These are phyloP conservation scores for Phanerochaete carnosa DNA, from an alignment of 768 basidiomycete genomes.

Conservation along the genomic window DNA sequence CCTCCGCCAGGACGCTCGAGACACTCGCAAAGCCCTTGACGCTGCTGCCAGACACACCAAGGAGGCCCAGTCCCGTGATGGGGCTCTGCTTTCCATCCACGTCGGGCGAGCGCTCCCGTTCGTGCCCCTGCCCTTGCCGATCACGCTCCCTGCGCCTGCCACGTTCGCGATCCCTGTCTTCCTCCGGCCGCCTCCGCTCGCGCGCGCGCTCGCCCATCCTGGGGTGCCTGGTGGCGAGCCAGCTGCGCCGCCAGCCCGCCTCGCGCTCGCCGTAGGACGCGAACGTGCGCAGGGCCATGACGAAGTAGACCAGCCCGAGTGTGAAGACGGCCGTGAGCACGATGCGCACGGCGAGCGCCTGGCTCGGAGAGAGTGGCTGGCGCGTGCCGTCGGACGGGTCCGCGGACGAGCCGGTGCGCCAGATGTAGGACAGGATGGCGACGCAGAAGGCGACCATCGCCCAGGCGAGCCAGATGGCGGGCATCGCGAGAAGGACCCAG, in stretches of 20 bases:
- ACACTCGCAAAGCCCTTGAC: constrained; percentile 9
- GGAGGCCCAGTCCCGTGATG: constrained; percentile 5
- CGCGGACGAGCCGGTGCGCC: constrained; percentile 52
- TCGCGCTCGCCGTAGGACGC: constrained; percentile 47
- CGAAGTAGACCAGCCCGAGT: constrained; percentile 60
- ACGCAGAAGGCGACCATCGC: constrained; percentile 65
- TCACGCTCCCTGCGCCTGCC: constrained; percentile 10
- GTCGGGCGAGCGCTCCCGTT: neutral
- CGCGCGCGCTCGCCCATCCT: constrained; percentile 8
- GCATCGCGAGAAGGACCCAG: constrained; percentile 66
- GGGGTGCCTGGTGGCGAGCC: constrained; percentile 7
- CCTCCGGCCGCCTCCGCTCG: constrained; percentile 7
- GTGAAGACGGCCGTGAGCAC: constrained; percentile 50
- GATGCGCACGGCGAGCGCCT: constrained; percentile 51
- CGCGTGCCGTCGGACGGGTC: constrained; percentile 32
- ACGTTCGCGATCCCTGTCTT: constrained; percentile 2
- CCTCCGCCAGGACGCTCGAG: constrained; percentile 4
- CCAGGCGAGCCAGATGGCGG: constrained; percentile 72
- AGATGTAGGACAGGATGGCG: constrained; percentile 63
- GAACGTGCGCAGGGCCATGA: constrained; percentile 59
- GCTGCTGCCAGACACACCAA: constrained; percentile 4
- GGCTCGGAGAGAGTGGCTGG: constrained; percentile 32
- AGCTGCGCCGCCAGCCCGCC: constrained; percentile 8
- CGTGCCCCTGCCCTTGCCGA: constrained; percentile 3
- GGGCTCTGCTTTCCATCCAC: neutral